Evolutionary conservation across 306 rosid species (phyloP).

Genomic region (Quercus parvula): DNA sequence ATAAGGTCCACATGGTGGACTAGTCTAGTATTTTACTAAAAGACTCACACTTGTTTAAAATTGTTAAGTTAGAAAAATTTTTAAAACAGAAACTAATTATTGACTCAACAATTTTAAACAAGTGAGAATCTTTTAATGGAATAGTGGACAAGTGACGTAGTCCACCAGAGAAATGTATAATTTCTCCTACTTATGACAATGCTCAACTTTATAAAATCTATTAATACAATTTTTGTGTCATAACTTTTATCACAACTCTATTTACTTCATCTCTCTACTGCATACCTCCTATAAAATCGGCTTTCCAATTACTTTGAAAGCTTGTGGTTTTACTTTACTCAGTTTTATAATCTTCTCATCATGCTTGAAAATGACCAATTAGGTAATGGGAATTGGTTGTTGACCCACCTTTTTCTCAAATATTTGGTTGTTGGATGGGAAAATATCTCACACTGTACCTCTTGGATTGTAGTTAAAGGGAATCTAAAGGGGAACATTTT

Average conservation of each 20-base stretch:
- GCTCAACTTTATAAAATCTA: background rate
- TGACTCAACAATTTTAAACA: no score
- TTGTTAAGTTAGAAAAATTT: no score
- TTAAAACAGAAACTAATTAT: no score
- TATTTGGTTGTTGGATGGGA: background rate
- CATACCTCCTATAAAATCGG: background rate
- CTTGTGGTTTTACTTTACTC: background rate
- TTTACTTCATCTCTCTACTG: no score
- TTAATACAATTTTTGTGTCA: no score
- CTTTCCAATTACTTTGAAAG: background rate
- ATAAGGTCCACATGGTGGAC: no score
- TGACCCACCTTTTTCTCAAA: background rate
- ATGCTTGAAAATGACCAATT: background rate
- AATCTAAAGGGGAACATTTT: background rate
- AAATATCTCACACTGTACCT: background rate
- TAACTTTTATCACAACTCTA: no score
- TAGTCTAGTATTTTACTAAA: no score
- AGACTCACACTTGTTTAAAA: no score
- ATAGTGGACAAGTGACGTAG: no score
- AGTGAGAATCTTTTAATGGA: no score
- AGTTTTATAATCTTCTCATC: background rate
- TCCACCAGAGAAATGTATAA: accelerated
- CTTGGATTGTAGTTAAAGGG: background rate
- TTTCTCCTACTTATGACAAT: background rate
- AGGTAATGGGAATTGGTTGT: background rate